Conservation (phyloP, 768 basidiomycete species). For the Mycena vulgaris region DNA sequence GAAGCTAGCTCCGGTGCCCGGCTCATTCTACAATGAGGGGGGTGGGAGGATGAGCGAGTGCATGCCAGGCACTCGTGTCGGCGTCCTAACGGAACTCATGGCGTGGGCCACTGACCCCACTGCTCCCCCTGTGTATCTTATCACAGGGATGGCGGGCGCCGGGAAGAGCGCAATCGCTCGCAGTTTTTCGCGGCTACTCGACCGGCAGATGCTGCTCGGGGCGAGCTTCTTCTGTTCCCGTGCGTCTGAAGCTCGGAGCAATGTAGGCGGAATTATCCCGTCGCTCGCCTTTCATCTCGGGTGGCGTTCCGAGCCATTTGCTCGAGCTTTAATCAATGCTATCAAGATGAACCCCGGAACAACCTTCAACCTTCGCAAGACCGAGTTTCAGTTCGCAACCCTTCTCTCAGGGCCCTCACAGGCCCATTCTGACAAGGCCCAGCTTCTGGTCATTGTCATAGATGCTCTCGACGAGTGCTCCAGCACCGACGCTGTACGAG, state of each 20-base stretch:
- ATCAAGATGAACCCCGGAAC: not conserved
- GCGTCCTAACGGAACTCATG: not conserved
- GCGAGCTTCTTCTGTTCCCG: constrained; percentile 8
- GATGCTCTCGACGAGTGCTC: not conserved
- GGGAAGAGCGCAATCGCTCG: too few species aligned
- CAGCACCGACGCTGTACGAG: not conserved
- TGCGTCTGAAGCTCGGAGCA: not conserved
- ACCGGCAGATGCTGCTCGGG: not conserved
- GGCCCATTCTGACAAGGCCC: too few species aligned
- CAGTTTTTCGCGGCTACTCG: not conserved
- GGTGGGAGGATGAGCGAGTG: too few species aligned
- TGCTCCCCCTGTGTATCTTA: not conserved
- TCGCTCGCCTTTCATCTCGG: not conserved
- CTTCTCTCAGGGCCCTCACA: too few species aligned
- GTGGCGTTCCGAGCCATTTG: not conserved
- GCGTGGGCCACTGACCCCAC: not conserved
- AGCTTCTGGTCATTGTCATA: not conserved
- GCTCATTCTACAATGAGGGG: too few species aligned
- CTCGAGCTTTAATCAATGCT: not conserved
- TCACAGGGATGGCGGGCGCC: not conserved
- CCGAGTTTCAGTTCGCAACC: not conserved
- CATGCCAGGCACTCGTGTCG: not conserved
- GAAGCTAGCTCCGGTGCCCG: not conserved
- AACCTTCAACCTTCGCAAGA: not conserved
- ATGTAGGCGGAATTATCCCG: not conserved